Base-by-base conservation (phyloP, 192 early-diverging fungal species). In the Rhizophagus sp. region DNA sequence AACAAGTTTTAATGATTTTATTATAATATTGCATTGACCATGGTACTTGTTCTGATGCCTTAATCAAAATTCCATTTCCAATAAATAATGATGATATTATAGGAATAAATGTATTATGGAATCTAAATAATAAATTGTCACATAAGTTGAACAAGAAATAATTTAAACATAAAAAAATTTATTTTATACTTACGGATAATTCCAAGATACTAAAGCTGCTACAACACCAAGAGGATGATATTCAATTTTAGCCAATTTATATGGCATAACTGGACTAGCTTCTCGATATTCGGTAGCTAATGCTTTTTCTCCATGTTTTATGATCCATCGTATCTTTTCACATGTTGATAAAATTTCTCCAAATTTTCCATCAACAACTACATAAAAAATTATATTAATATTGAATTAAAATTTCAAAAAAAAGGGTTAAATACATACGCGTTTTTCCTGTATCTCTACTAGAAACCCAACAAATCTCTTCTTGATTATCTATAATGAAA, bases 41-140 rank as follows among this genome's bases (percentile, higher is more conserved):
- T 3, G 94, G 93, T 25, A 92, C 94, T 67, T 95, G 91, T 83
- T 97, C 96, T 44, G 92, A 94, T 41, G 88, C 89, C 84, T 97
- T 97, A 82, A 97, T 89, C 11, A 96, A 84, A 76, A 93, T 94
- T 61, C 91, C 95, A 78, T 97, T 97, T 15, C 96, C 96, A 19
- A 93, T 87, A 82, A 96, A 93, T 22, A 97, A 82, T 0, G 96
- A 93, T 27, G 93, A 91, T 70, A 95, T 94, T 13, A 96, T 83
- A 9, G 94, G 96, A 4, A 93, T 92, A 78, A 97, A 83, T 0
- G 90, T 89, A 71, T 94, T 93, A 79, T 93, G 93, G 84, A 93
- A 92, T 13, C 83, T 82, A 66, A 5, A 72, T 34, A 15, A 30
- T 27, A 24, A 8, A 9, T 24, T 11, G 10, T 22, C 25, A n/a